Evolutionary conservation across 768 basidiomycete species (phyloP).

Genomic region (Leccinellum rugosiceps): DNA sequence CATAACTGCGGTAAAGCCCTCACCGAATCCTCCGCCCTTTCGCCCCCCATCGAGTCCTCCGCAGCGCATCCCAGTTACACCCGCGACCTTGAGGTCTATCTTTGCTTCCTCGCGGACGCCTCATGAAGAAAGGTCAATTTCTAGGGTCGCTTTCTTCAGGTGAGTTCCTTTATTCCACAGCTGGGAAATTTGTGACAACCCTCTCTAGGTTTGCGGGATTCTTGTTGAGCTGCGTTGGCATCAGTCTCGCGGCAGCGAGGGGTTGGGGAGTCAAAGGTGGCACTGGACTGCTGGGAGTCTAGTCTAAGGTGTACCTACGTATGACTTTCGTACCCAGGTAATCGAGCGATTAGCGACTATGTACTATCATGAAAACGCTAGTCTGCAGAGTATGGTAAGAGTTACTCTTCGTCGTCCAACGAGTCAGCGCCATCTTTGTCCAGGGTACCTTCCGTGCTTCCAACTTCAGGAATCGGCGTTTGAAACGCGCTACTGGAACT

Average conservation of each 20-base stretch:
- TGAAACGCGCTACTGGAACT: conserved; percentile 24
- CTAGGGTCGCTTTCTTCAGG: conserved; percentile 86
- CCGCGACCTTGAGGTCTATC: conserved; percentile 76
- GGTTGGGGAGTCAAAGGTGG: conserved; percentile 65
- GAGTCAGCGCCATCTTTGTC: conserved; percentile 18
- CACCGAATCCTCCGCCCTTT: conserved; percentile 25
- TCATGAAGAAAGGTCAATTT: conserved; percentile 79
- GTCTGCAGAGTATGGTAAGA: not conserved
- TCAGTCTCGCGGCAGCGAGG: conserved; percentile 70
- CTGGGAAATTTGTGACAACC: not conserved
- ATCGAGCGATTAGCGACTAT: not conserved
- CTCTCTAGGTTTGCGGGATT: conserved; percentile 72
- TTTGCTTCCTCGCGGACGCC: conserved; percentile 83
- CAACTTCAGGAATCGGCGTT: conserved; percentile 17
- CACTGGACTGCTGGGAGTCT: conserved; percentile 65
- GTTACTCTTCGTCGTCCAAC: conserved; percentile 19
- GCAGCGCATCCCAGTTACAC: conserved; percentile 78
- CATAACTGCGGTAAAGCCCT: conserved; percentile 35
- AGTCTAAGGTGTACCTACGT: conserved; percentile 40
- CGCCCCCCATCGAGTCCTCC: conserved; percentile 44
- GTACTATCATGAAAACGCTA: not conserved
- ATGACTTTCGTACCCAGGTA: not conserved
- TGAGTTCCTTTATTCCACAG: conserved; percentile 25
- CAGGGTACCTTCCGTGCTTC: conserved; percentile 8
- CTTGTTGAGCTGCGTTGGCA: conserved; percentile 75